Evolutionary conservation across 164 flowering plant genomes (phyloP).

Genomic region (Annona cherimola): DNA sequence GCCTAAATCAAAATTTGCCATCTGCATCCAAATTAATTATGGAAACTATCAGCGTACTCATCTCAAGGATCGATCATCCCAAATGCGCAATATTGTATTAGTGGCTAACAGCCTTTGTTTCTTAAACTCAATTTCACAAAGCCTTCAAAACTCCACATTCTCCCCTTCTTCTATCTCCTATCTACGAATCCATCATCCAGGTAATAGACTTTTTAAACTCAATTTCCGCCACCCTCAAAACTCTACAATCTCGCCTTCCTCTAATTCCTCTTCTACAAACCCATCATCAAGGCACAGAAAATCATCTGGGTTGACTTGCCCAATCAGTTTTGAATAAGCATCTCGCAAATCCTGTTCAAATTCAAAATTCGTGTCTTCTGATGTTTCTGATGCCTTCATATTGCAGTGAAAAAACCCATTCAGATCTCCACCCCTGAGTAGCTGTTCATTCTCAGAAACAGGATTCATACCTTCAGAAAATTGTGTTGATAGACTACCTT

Average conservation of each 20-base stretch:
- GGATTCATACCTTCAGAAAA: neutral
- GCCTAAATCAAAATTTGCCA: too few species aligned
- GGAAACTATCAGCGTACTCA: too few species aligned
- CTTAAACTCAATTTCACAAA: neutral
- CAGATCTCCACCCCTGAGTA: conserved; percentile 3
- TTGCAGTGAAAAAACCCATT: conserved; percentile 5
- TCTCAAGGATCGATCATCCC: too few species aligned
- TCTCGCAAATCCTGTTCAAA: conserved; percentile 59
- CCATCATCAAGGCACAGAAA: conserved; percentile 50
- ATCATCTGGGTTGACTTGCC: conserved; percentile 51
- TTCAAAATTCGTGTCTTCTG: conserved; percentile 32
- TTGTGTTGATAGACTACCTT: conserved; percentile 1
- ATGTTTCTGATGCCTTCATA: conserved; percentile 10
- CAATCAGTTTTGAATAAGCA: conserved; percentile 46
- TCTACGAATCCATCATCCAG: too few species aligned
- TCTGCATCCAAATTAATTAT: too few species aligned
- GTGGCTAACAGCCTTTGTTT: neutral
- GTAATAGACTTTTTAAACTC: neutral
- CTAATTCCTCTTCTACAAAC: conserved; percentile 39
- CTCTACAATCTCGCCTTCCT: conserved; percentile 66
- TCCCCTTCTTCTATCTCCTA: neutral
- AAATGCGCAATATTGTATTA: too few species aligned
- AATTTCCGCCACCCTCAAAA: neutral
- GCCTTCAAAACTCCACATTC: conserved; percentile 5
- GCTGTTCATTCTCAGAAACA: neutral